phyloP scores from a whole-genome alignment of 306 rosid species.

The Quillaja saponaria region DNA sequence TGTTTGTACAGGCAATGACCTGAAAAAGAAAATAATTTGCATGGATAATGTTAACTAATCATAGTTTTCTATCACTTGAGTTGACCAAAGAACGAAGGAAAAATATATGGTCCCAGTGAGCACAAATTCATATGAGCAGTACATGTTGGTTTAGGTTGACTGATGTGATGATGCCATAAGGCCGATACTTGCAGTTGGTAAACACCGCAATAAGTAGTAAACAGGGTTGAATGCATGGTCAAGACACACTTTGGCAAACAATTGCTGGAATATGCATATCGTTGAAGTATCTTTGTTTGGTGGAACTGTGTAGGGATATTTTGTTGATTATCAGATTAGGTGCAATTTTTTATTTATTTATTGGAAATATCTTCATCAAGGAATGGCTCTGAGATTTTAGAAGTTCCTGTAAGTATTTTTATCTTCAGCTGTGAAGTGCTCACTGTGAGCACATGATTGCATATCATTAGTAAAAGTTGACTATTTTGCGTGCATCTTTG shows the following conservation, averaged over 20 bases:
- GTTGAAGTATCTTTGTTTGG: background rate
- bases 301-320: background rate
- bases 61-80: too few relatives aligned
- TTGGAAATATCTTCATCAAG: background rate
- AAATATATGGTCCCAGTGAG: constrained; percentile 1
- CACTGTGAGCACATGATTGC: constrained; percentile 15
- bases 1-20: background rate
- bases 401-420: constrained; percentile 7
- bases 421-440: constrained; percentile 8
- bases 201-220: background rate
- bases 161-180: background rate
- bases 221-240: background rate
- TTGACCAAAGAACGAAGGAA: background rate
- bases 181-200: background rate
- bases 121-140: background rate
- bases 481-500: constrained; percentile 13
- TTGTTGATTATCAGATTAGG: background rate
- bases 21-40: too few relatives aligned
- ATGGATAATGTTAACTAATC: too few relatives aligned
- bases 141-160: background rate
- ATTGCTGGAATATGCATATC: background rate
- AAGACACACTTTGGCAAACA: background rate
- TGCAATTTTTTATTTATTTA: background rate
- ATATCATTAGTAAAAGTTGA: constrained; percentile 8
- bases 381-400: background rate